Evolutionary conservation across 495 filamentous ascomycete species (phyloP), one percentile per base, ranked within the genome.

Genomic region (Chaetomium tenue): DNA sequence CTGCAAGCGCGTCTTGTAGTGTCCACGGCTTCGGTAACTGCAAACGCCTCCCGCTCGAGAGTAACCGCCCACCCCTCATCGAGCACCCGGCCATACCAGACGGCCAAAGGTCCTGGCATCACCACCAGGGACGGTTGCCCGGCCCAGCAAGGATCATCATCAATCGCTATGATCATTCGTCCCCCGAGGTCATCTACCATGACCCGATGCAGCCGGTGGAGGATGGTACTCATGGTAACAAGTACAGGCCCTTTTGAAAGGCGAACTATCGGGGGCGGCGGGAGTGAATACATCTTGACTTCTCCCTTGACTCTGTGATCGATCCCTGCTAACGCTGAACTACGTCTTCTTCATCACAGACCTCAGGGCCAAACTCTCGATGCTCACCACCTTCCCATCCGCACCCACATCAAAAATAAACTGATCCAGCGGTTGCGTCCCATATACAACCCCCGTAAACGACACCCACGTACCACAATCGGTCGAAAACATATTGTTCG

Each of bases 391-490:
- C 56, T 69, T 76, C 15, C 78, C 81, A 15, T 70, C 63, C 4
- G 13, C 51, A 56, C 75, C 75, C 15, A 83, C n/a, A 9, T 70
- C 70, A 62, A 86, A 85, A 9, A 82, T 68, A 63, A 86, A 82
- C 73, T 81, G 74, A 63, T 85, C 83, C 22, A 86, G 65, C 52
- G 76, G 74, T 60, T 71, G 72, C 18, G 74, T 73, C 22, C 75
- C 77, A 59, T 78, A 83, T 56, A 74, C 72, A 0, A 73, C 71
- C 40, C 69, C 68, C 65, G 82, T 84, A 51, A 85, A 72, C 26
- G 68, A 70, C 13, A 78, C 72, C 82, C 82, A 84, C 8, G 79
- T 79, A 5, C 78, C 76, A 68, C 81, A 84, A 23, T 78, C 77
- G 16, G 77, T 79, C 53, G 75, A 77, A 61, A 78, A 79, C 77